These are phyloP conservation scores for Thielaviopsis euricoi DNA, from an alignment of 2,329 filamentous ascomycete genomes.

Conservation along the genomic window DNA sequence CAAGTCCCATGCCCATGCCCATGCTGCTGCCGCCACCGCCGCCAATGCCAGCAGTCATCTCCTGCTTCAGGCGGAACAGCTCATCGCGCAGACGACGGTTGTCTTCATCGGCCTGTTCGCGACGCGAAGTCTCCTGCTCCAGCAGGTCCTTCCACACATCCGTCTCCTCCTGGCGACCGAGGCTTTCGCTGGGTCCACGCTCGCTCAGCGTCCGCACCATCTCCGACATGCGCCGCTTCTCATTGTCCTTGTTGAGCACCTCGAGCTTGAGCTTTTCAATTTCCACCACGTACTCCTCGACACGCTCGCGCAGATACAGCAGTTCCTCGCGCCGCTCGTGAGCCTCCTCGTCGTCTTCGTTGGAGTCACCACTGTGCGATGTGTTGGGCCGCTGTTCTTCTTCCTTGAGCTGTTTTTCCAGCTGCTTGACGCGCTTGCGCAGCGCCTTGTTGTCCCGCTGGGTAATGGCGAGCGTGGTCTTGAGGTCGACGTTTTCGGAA, in stretches of 20 bases:
- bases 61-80: constrained; percentile 53
- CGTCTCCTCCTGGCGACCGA: constrained; percentile 43
- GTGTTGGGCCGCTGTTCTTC: constrained; percentile 44
- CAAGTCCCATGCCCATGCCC: constrained; percentile 38
- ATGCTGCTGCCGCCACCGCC: constrained; percentile 31
- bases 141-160: constrained; percentile 93
- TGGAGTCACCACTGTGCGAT: constrained; percentile 37
- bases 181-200: constrained; percentile 31
- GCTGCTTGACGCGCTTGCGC: constrained; percentile 63
- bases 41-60: constrained; percentile 23
- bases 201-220: constrained; percentile 44
- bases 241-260: constrained; percentile 60
- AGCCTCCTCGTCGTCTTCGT: constrained; percentile 43
- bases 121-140: constrained; percentile 74
- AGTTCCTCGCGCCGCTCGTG: constrained; percentile 73
- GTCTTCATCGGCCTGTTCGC: constrained; percentile 83
- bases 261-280: constrained; percentile 72
- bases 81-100: constrained; percentile 74
- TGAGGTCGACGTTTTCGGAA: constrained; percentile 88
- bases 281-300: constrained; percentile 69
- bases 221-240: constrained; percentile 75
- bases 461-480: constrained; percentile 73
- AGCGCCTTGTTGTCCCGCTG: constrained; percentile 82
- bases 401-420: constrained; percentile 64
- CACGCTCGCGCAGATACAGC: constrained; percentile 63